These are phyloP conservation scores for Auricularia sp. DNA, from an alignment of 768 basidiomycete genomes.

Conservation along the genomic window DNA sequence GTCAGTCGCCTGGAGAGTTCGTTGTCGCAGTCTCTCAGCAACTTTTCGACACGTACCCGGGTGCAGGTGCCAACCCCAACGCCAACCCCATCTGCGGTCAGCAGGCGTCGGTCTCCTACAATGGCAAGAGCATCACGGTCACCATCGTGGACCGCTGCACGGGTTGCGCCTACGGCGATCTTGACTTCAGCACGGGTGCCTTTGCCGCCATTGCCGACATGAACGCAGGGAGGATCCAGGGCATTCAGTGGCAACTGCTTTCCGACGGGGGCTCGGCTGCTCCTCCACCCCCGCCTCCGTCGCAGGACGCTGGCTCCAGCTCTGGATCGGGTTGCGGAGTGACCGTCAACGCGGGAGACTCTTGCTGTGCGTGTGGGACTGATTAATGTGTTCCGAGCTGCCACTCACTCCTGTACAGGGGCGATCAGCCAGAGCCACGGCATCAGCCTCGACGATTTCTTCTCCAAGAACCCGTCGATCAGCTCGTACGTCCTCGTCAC, in stretches of 20 bases:
- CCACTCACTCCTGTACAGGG: not conserved
- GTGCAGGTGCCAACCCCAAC: not conserved
- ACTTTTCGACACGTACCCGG: not conserved
- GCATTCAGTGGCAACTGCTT: not conserved
- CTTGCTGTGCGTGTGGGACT: not conserved
- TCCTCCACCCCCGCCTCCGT: not conserved
- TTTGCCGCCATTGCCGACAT: not conserved
- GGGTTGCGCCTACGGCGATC: not conserved
- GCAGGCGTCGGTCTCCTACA: constrained; percentile 16
- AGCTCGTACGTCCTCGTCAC: not conserved
- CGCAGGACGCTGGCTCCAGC: not conserved
- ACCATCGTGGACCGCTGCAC: constrained; percentile 8
- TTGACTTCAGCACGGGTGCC: not conserved
- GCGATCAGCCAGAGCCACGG: not conserved
- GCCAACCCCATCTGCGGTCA: not conserved
- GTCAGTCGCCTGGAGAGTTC: not conserved
- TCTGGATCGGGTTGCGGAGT: not conserved
- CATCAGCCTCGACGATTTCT: not conserved
- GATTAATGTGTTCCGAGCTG: not conserved
- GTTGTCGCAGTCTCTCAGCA: not conserved
- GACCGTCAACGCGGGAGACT: not conserved
- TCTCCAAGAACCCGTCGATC: not conserved
- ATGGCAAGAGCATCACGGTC: constrained; percentile 12
- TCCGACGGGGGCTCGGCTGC: not conserved
- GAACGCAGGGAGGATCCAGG: not conserved